Base-by-base conservation (phyloP, 345 rosid genomes). In the Brassica rapa region DNA sequence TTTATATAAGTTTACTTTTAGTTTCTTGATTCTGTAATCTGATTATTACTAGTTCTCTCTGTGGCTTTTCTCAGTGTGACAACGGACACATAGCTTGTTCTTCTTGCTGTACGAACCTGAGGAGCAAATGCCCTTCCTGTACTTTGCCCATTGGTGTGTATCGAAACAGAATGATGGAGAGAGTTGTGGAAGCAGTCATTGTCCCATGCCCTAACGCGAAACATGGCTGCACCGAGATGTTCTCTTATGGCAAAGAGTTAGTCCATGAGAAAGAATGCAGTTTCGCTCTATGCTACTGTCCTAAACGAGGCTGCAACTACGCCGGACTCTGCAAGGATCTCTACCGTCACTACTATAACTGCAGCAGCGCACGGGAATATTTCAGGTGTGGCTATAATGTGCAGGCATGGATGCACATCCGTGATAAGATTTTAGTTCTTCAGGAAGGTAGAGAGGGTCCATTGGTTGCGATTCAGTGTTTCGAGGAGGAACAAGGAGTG, bases 381-480 rank as follows among this genome's bases (percentile, higher is more conserved):
- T 53, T 53, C 59, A 53, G 1, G 9, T 15, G 59, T 6, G 23
- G 23, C 59, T 15, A 0, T 53, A 6, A 53, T 1, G 23, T 0
- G 19, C 0, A 15, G 3, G 59, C 23, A 53, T 53, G 23, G 23
- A 5, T 53, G 23, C 23, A 16, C 59, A 53, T 53, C 59, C 15
- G 23, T 53, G 23, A 53, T 53, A 53, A 53, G 59, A 53, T 53
- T 53, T 16, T 16, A 53, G 23, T 53, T 53, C 59, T 53, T 53
- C 59, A 53, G 59, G 23, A 53, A 53, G 8, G 23, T 53, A 53
- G 10, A 53, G 59, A 53, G 0, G 24, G 23, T 16, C 59, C 59
- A 41, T 72, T 77, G 59, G 19, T 64, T 30, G 25, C 77, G 61
- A 71, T 86, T 65, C 84, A 69, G 25, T 83, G 37, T 8, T 60